Evolutionary conservation across 768 basidiomycete species (phyloP), one percentile per base, ranked within the genome.

Genomic region (Exidia glandulosa): DNA sequence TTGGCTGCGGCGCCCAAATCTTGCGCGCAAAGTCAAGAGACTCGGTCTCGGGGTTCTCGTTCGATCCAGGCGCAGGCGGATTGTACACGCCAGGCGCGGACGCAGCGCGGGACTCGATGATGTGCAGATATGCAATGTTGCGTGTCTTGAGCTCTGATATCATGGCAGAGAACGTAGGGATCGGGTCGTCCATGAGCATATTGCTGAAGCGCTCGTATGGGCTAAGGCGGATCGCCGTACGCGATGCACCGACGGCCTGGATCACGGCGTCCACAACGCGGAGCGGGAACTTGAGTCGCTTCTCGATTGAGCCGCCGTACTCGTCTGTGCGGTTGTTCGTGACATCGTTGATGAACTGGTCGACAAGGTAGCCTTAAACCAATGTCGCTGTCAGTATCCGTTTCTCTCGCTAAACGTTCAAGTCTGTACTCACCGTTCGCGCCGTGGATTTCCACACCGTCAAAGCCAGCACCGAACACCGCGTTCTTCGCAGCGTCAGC

Each of bases 281-380:
- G 6, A 85, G 70, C 0, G 70, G 66, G 67, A 90, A 88, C 31
- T 80, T 74, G 1, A 76, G 71, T 4, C 88, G 75, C 58, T 79
- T 80, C 67, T 85, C 80, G 32, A 87, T 70, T 50, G 77, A 78
- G 2, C 88, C 88, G 0, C 88, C 88, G 67, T 85, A 90, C 50
- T 77, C 71, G 67, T 88, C 86, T 9, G 77, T 81, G 19, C 85
- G 77, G 3, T 75, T 65, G 68, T 88, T 87, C 37, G 73, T 73
- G 19, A 74, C 66, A 31, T 78, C 73, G 64, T 85, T 81, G 10
- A 83, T 61, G 74, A 88, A 87, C 66, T 87, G 83, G 64, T 87
- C 82, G 16, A 77, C 58, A 9, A 84, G 60, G 62, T 73, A 77
- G 1, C 79, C 79, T 58, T 7, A 9, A 48, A 48, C 9, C 9